A percentile compares a stretch with the other conserved stretches of the same genome.
phyloP scores from a whole-genome alignment of 2,329 filamentous ascomycete species.

The Coniochaeta sp. region DNA sequence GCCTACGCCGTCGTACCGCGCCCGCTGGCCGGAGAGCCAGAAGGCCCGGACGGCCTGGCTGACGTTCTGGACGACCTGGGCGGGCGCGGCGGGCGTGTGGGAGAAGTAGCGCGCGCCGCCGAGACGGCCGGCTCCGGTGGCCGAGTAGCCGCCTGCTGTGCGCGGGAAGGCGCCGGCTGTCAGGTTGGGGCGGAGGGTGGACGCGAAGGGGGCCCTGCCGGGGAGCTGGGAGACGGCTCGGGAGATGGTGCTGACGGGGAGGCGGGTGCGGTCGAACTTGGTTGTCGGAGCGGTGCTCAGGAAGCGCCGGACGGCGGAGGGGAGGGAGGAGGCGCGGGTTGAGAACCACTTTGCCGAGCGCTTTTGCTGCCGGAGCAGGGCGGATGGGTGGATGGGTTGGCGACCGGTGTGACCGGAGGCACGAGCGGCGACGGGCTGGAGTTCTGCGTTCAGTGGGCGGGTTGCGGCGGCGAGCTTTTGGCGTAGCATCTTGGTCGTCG shows the following conservation, averaged over 20 bases:
- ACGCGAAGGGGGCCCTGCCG: constrained; percentile 77
- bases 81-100: constrained; percentile 74
- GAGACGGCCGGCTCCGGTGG: constrained; percentile 58
- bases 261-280: constrained; percentile 37
- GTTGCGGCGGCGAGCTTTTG: constrained; percentile 37
- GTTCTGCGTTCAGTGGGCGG: constrained; percentile 33
- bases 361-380: constrained; percentile 42
- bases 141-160: constrained; percentile 80
- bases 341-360: constrained; percentile 41
- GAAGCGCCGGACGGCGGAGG: constrained; percentile 41
- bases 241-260: constrained; percentile 40
- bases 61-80: constrained; percentile 92
- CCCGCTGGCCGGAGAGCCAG: constrained; percentile 82
- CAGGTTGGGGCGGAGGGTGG: constrained; percentile 81
- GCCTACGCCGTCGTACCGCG: constrained; percentile 74
- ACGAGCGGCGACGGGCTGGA: constrained; percentile 38
- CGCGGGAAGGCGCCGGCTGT: constrained; percentile 80
- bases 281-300: constrained; percentile 35
- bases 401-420: constrained; percentile 27
- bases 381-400: constrained; percentile 45
- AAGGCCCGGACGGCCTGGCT: constrained; percentile 88
- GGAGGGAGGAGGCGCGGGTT: constrained; percentile 34
- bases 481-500: constrained; percentile 37
- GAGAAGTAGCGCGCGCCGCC: constrained; percentile 83
- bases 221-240: constrained; percentile 53